These are phyloP conservation scores for Fraxinus excelsior DNA, from an alignment of 257 asterid species.

Conservation along the genomic window DNA sequence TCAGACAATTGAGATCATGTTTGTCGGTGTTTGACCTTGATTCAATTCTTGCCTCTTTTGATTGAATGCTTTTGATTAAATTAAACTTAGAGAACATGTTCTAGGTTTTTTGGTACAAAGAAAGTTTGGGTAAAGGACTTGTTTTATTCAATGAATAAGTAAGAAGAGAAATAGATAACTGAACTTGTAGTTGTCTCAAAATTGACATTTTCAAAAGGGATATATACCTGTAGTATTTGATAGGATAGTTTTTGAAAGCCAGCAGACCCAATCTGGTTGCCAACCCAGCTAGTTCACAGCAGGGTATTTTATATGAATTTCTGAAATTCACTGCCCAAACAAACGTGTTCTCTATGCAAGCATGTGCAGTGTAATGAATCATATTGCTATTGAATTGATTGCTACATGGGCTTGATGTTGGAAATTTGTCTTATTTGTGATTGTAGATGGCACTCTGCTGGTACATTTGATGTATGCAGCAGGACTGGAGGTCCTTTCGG, in stretches of 20 bases:
- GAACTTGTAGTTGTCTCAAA: no score
- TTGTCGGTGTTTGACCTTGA: no score
- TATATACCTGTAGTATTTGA: not conserved
- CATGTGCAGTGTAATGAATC: not conserved
- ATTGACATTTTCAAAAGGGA: no score
- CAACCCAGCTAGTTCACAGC: not conserved
- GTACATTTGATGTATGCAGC: constrained; percentile 56
- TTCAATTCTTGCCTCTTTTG: no score
- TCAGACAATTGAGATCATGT: not conserved
- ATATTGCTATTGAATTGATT: not conserved
- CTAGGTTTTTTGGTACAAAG: no score
- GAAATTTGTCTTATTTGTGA: constrained; percentile 16
- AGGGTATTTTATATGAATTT: not conserved
- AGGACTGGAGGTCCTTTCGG: constrained; percentile 95
- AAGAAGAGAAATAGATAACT: no score
- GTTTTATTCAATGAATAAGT: no score
- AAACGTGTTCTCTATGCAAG: not conserved
- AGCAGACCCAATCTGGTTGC: not conserved
- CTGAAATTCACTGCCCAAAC: not conserved
- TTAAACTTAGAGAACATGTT: no score
- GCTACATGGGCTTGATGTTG: not conserved
- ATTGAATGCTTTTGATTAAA: no score
- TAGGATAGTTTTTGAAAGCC: not conserved
- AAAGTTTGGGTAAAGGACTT: no score
- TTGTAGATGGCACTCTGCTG: constrained; percentile 94